Evolutionary conservation across 768 basidiomycete species (phyloP).

Genomic region (Leccinum arenicola): DNA sequence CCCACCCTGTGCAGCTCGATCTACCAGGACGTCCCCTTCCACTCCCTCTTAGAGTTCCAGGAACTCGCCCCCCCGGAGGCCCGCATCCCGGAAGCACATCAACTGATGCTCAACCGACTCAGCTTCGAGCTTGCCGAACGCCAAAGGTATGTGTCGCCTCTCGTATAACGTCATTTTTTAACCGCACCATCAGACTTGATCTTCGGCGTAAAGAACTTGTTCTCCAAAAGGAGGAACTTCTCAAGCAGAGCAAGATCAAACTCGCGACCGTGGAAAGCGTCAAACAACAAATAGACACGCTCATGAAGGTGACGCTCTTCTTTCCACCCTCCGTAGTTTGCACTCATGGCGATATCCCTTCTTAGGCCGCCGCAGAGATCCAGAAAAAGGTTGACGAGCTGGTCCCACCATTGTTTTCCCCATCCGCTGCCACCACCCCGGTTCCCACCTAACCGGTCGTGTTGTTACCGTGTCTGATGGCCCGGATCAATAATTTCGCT

Average conservation of each 20-base stretch:
- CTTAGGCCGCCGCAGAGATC: slow-evolving; percentile 64
- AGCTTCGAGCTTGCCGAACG: slow-evolving; percentile 87
- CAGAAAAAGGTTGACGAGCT: slow-evolving; percentile 77
- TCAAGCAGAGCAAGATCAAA: slow-evolving; percentile 79
- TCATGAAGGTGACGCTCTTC: slow-evolving; percentile 58
- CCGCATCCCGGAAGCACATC: slow-evolving; percentile 66
- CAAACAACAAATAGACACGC: slow-evolving; percentile 70
- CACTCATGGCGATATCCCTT: slow-evolving; percentile 13
- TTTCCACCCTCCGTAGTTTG: slow-evolving; percentile 2
- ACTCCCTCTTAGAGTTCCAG: slow-evolving; percentile 66
- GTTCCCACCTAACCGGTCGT: slow-evolving; percentile 16
- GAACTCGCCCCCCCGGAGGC: slow-evolving; percentile 67
- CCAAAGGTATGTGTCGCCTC: slow-evolving; percentile 56
- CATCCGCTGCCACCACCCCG: slow-evolving; percentile 27
- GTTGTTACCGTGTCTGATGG: not conserved
- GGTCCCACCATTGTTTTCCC: slow-evolving; percentile 42
- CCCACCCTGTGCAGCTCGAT: slow-evolving; percentile 55
- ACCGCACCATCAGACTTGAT: slow-evolving; percentile 54
- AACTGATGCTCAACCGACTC: slow-evolving; percentile 83
- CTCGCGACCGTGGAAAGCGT: slow-evolving; percentile 70
- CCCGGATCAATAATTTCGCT: slow-evolving; percentile 3
- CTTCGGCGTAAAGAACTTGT: slow-evolving; percentile 64
- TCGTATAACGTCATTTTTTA: slow-evolving; percentile 1
- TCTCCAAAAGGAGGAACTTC: slow-evolving; percentile 70
- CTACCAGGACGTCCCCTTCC: slow-evolving; percentile 83